These are phyloP conservation scores for Corylus avellana DNA, from an alignment of 306 rosid species.

Conservation along the genomic window DNA sequence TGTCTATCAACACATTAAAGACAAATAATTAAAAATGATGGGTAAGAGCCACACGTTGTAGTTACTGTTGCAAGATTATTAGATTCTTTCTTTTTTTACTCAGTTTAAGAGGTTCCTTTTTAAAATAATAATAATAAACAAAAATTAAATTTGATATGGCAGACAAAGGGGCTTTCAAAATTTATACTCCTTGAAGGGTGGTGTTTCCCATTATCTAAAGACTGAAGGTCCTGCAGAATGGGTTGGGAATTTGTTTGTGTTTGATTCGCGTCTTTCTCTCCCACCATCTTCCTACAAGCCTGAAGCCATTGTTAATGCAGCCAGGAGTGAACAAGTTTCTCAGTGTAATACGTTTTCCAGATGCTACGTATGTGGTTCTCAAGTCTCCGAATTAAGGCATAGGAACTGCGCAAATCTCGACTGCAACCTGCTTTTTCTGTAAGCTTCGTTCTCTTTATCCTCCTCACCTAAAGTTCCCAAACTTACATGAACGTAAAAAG, in stretches of 20 bases:
- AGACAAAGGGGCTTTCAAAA: constrained; percentile 83
- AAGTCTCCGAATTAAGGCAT: constrained; percentile 74
- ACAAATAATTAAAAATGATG: background rate
- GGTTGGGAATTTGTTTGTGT: constrained; percentile 89
- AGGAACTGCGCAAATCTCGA: constrained; percentile 93
- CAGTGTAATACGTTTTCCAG: constrained; percentile 57
- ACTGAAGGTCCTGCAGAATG: constrained; percentile 77
- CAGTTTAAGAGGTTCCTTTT: too few species aligned
- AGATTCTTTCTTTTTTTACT: background rate
- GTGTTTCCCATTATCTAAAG: constrained; percentile 79
- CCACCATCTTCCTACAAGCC: constrained; percentile 67
- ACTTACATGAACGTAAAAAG: background rate
- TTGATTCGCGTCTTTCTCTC: constrained; percentile 89
- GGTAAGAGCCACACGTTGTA: background rate
- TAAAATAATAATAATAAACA: background rate
- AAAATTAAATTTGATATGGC: constrained; percentile 22
- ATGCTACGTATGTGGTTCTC: constrained; percentile 64
- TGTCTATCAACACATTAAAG: background rate
- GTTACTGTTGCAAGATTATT: background rate
- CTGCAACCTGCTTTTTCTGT: constrained; percentile 89
- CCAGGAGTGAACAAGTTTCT: constrained; percentile 30
- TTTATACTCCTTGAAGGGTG: constrained; percentile 77
- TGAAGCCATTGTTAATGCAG: constrained; percentile 36
- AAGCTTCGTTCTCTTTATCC: constrained; percentile 37
- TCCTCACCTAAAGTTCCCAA: background rate